Percentiles rank a stretch among this genome's conserved stretches.
Evolutionary conservation across 2,329 filamentous ascomycete genomes (phyloP).

Genomic region (Chaetomium sp.): DNA sequence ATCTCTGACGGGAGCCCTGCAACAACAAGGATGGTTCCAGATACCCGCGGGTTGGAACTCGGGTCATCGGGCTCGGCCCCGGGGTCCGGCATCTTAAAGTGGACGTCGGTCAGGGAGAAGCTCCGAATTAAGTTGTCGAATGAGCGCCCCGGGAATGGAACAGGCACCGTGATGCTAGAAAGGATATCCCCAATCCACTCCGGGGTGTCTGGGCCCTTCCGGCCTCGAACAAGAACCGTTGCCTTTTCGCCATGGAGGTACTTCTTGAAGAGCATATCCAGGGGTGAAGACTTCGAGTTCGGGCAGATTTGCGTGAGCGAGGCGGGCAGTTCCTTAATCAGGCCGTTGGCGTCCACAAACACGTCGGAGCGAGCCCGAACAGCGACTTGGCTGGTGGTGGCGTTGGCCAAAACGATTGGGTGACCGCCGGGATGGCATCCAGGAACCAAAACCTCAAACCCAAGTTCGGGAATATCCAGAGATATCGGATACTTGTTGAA

Average conservation of each 20-base stretch:
- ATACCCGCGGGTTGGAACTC: slow-evolving; percentile 69
- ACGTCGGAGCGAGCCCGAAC: slow-evolving; percentile 65
- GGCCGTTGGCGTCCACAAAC: slow-evolving; percentile 60
- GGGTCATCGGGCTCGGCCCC: slow-evolving; percentile 69
- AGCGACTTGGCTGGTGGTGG: slow-evolving; percentile 58
- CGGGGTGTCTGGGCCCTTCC: slow-evolving; percentile 64
- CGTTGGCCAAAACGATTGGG: slow-evolving; percentile 72
- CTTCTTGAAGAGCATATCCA: slow-evolving; percentile 72
- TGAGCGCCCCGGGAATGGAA: slow-evolving; percentile 75
- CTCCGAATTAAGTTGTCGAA: slow-evolving; percentile 81
- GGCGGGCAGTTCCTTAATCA: slow-evolving; percentile 67
- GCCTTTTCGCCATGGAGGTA: slow-evolving; percentile 77
- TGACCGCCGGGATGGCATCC: slow-evolving; percentile 68
- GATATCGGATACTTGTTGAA: slow-evolving; percentile 74
- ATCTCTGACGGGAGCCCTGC: slow-evolving; percentile 77
- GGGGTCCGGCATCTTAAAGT: slow-evolving; percentile 78
- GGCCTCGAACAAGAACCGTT: slow-evolving; percentile 77
- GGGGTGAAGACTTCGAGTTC: slow-evolving; percentile 67
- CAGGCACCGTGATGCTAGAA: slow-evolving; percentile 71
- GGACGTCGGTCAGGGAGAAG: slow-evolving; percentile 77
- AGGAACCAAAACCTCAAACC: slow-evolving; percentile 78
- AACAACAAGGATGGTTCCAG: slow-evolving; percentile 73
- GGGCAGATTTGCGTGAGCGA: slow-evolving; percentile 69
- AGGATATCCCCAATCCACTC: slow-evolving; percentile 77
- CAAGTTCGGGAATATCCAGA: slow-evolving; percentile 69